Conservation (phyloP, 1,139 yeast genomes). For the Yamadazyma siamensis region DNA sequence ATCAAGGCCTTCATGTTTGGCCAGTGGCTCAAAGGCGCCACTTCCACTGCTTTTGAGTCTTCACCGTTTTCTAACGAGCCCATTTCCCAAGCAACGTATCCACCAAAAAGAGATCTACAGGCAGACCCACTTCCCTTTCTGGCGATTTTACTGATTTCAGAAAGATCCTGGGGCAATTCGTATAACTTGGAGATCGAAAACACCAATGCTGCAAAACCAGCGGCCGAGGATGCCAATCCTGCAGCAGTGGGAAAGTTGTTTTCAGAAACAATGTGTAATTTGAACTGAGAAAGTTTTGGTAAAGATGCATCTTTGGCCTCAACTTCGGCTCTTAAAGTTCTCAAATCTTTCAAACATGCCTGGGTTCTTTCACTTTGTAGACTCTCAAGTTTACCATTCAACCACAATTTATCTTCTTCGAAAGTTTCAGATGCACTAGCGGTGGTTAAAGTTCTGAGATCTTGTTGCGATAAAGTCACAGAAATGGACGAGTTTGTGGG, state of each 20-base stretch:
- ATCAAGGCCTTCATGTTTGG: constrained; percentile 89
- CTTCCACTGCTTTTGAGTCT: constrained; percentile 90
- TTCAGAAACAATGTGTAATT: constrained; percentile 81
- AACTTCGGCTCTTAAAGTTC: constrained; percentile 56
- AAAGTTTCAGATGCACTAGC: constrained; percentile 66
- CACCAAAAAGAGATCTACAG: constrained; percentile 94
- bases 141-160: constrained; percentile 88
- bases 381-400: constrained; percentile 74
- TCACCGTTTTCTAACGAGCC: constrained; percentile 69
- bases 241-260: constrained; percentile 99
- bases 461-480: constrained; percentile 87
- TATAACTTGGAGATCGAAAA: constrained; percentile 80
- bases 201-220: constrained; percentile 92
- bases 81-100: constrained; percentile 99
- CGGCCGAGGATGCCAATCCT: constrained; percentile 92
- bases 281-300: constrained; percentile 62
- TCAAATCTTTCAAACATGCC: constrained; percentile 76
- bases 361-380: constrained; percentile 67
- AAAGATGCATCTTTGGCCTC: constrained; percentile 48
- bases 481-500: constrained; percentile 97
- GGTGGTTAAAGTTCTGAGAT: constrained; percentile 85
- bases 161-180: constrained; percentile 73
- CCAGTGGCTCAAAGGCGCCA: constrained; percentile 86
- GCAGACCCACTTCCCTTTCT: constrained; percentile 99
- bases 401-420: constrained; percentile 67